Base-by-base conservation (phyloP, 257 asterid genomes). In the Thymus quinquecostatus region DNA sequence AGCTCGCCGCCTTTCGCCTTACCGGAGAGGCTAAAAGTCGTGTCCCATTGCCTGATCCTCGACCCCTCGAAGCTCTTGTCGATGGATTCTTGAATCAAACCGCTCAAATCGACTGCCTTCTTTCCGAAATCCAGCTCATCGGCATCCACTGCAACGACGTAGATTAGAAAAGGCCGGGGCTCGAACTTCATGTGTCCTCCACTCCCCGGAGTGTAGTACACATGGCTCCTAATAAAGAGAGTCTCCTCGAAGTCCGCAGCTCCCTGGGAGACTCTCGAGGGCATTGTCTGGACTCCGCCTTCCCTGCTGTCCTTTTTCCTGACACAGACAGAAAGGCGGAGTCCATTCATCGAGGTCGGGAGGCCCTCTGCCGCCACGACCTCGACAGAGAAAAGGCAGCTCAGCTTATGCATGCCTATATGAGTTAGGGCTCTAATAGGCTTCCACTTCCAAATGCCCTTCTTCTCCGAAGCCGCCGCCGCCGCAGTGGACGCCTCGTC, bases 211-310 rank as follows among this genome's bases (percentile, higher is more conserved):
- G 89, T 77, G 91, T 48, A 89, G 73, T 94, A 94, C 45, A 91
- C 92, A 76, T 94, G 88, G 76, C 95, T 86, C 79, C 93, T 86
- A 5, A 89, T 61, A 74, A 94, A 94, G 10, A 94, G 82, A 0
- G 97, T 94, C 80, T 94, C 99, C 58, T 89, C 99, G 40, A 94
- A 94, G 76, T 94, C 99, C 8, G 99, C 96, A 1, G 82, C 91
- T 10, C 89, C 91, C 44, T 91, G 89, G 6, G 90, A 82, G 34
- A 94, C 97, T 21, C 96, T 75, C 0, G 97, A 94, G 0, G 97
- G 99, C 97, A 94, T 89, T 0, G 97, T 94, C 72, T 91, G 97
- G 8, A 91, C 97, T 0, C 86, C 85, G 1, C 96, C 93, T 0
- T 91, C 96, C 49, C 70, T 87, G 14, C 21, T 80, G 78, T 94